A percentile compares a stretch with the other conserved stretches of the same genome.
Conservation (phyloP, 306 rosid genomes). For the Sindora glabra region DNA sequence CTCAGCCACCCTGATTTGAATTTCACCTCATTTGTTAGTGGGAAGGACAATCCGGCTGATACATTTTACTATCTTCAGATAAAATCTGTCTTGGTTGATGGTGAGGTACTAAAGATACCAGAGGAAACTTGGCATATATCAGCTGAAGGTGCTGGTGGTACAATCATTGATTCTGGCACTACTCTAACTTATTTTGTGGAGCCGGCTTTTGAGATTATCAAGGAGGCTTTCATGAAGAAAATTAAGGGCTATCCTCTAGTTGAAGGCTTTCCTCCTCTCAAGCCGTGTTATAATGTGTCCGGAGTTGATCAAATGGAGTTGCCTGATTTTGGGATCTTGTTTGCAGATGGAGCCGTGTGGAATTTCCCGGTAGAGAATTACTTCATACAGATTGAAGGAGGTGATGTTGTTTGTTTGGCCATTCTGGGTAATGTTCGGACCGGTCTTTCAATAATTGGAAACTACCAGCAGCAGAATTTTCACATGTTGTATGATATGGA, state of each 20-base stretch:
- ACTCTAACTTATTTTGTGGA: constrained; percentile 59
- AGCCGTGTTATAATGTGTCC: constrained; percentile 67
- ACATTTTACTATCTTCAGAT: constrained; percentile 64
- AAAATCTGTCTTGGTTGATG: constrained; percentile 54
- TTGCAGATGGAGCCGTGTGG: constrained; percentile 77
- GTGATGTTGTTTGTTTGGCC: constrained; percentile 57
- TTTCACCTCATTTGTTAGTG: constrained; percentile 49
- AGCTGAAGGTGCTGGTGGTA: constrained; percentile 50
- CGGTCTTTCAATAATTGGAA: constrained; percentile 65
- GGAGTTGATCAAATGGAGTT: constrained; percentile 39
- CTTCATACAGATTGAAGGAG: constrained; percentile 47
- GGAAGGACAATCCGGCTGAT: constrained; percentile 48
- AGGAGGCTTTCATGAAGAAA: constrained; percentile 45
- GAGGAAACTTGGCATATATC: constrained; percentile 49
- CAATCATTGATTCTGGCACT: constrained; percentile 75
- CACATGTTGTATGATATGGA: constrained; percentile 60
- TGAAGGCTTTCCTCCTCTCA: constrained; percentile 26
- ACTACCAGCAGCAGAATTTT: constrained; percentile 75
- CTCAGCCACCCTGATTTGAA: constrained; percentile 37
- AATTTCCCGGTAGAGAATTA: constrained; percentile 65
- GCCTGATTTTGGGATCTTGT: constrained; percentile 54
- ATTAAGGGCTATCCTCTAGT: constrained; percentile 30
- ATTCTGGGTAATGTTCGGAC: constrained; percentile 44
- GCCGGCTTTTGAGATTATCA: constrained; percentile 44
- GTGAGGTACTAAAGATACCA: constrained; percentile 43